A percentile compares a stretch with the other conserved stretches of the same genome.
phyloP scores from a whole-genome alignment of 768 basidiomycete species.

The Candolleomyces efflorescens region DNA sequence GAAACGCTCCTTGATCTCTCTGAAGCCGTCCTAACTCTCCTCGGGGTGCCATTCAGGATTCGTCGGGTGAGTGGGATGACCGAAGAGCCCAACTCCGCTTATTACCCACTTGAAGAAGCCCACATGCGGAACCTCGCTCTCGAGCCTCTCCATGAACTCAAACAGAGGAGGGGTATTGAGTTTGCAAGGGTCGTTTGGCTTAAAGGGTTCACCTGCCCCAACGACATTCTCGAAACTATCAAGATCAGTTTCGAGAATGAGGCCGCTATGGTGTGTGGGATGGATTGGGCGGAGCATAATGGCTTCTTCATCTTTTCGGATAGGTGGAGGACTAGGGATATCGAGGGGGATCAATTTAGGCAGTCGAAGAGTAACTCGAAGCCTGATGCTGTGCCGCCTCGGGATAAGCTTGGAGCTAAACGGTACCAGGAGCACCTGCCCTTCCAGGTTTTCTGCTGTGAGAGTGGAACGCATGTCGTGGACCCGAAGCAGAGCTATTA shows the following conservation, averaged over 20 bases:
- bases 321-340: conserved; percentile 97
- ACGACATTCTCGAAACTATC: conserved; percentile 94
- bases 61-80: conserved; percentile 94
- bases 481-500: conserved; percentile 97
- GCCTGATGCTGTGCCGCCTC: conserved; percentile 86
- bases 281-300: conserved; percentile 99
- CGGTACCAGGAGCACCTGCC: conserved; percentile 92
- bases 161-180: conserved; percentile 67
- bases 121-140: conserved; percentile 90
- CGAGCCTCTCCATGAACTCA: conserved; percentile 84
- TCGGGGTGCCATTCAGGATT: conserved; percentile 92
- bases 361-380: conserved; percentile 94
- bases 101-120: conserved; percentile 95
- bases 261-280: conserved; percentile 99
- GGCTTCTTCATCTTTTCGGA: conserved; percentile 98
- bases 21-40: conserved; percentile 89
- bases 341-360: conserved; percentile 96
- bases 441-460: conserved; percentile 99
- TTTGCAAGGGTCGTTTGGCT: conserved; percentile 96
- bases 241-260: conserved; percentile 87
- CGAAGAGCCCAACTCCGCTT: conserved; percentile 76
- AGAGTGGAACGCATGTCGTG: conserved; percentile 95
- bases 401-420: conserved; percentile 73
- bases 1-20: conserved; percentile 92
- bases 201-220: conserved; percentile 98